Evolutionary conservation across 2,329 filamentous ascomycete species (phyloP).

Genomic region (Paraphoma chrysanthemicola): DNA sequence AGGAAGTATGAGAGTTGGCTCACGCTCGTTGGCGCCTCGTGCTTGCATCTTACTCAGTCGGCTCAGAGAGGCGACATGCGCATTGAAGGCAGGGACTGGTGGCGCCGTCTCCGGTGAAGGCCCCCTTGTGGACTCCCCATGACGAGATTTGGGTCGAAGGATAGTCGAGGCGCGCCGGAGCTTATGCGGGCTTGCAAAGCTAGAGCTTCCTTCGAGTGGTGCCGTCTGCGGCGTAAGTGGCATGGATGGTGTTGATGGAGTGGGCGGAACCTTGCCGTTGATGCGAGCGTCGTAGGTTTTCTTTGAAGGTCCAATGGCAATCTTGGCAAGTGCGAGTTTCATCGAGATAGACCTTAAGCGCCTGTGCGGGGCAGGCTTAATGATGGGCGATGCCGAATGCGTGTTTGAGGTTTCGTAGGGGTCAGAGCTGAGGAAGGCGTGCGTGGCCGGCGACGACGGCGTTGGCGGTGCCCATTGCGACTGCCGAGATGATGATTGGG

Average conservation of each 20-base stretch:
- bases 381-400: slow-evolving; percentile 40
- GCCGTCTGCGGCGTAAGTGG: slow-evolving; percentile 45
- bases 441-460: slow-evolving; percentile 36
- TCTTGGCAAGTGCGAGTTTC: slow-evolving; percentile 47
- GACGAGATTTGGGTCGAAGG: slow-evolving; percentile 33
- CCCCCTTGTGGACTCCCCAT: slow-evolving; percentile 16
- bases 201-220: slow-evolving; percentile 28
- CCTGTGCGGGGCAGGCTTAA: slow-evolving; percentile 42
- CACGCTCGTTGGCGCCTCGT: slow-evolving; percentile 45
- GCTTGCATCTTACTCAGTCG: slow-evolving; percentile 36
- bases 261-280: slow-evolving; percentile 28
- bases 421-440: slow-evolving; percentile 48
- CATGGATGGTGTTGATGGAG: slow-evolving; percentile 38
- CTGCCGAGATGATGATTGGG: slow-evolving; percentile 25
- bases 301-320: slow-evolving; percentile 43
- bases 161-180: slow-evolving; percentile 41
- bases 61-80: slow-evolving; percentile 20
- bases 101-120: slow-evolving; percentile 33
- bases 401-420: slow-evolving; percentile 44
- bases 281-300: slow-evolving; percentile 40
- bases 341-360: slow-evolving; percentile 47
- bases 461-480: slow-evolving; percentile 34
- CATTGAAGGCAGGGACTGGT: slow-evolving; percentile 25
- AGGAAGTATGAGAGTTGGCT: slow-evolving; percentile 42
- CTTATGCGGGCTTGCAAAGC: slow-evolving; percentile 29